Percentiles rank a stretch among this genome's conserved stretches.
Evolutionary conservation across 495 filamentous ascomycete genomes (phyloP).

Genomic region (Aspergillus panamensis): DNA sequence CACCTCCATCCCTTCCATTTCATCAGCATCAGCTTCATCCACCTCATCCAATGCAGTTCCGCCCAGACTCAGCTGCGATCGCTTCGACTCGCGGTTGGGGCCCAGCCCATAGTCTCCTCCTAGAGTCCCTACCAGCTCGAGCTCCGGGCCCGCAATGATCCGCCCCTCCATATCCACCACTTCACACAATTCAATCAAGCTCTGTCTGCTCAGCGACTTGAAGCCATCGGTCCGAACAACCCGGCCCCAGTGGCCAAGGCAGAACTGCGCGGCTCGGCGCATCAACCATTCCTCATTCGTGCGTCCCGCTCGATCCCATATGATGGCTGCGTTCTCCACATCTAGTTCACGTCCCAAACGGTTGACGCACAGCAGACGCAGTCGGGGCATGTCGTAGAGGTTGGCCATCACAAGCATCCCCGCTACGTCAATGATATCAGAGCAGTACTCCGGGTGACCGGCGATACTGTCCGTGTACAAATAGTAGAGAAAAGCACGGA

Average conservation of each 20-base stretch:
- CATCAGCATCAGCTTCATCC: conserved; percentile 63
- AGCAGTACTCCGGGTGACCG: conserved; percentile 57
- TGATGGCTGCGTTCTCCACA: conserved; percentile 87
- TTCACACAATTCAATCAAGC: conserved; percentile 85
- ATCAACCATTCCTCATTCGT: conserved; percentile 92
- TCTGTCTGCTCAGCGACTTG: conserved; percentile 67
- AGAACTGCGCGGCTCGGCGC: conserved; percentile 80
- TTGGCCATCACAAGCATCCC: conserved; percentile 97
- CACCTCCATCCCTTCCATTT: conserved; percentile 68
- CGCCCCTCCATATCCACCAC: conserved; percentile 88
- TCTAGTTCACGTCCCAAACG: conserved; percentile 85
- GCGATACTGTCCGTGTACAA: conserved; percentile 93
- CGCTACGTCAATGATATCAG: conserved; percentile 80
- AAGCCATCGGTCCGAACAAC: conserved; percentile 88
- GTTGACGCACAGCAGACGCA: conserved; percentile 85
- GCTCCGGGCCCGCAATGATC: conserved; percentile 76
- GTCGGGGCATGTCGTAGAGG: conserved; percentile 91
- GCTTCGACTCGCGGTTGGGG: conserved; percentile 39
- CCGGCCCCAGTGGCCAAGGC: conserved; percentile 89
- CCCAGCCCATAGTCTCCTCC: conserved; percentile 54
- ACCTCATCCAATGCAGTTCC: conserved; percentile 55
- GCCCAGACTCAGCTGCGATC: conserved; percentile 45
- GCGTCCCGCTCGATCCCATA: conserved; percentile 89
- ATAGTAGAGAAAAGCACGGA: conserved; percentile 92
- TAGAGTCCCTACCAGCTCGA: conserved; percentile 73